Percentiles rank a stretch among this genome's conserved stretches.
phyloP scores from a whole-genome alignment of 768 basidiomycete genomes.

The Tremella fuciformis region DNA sequence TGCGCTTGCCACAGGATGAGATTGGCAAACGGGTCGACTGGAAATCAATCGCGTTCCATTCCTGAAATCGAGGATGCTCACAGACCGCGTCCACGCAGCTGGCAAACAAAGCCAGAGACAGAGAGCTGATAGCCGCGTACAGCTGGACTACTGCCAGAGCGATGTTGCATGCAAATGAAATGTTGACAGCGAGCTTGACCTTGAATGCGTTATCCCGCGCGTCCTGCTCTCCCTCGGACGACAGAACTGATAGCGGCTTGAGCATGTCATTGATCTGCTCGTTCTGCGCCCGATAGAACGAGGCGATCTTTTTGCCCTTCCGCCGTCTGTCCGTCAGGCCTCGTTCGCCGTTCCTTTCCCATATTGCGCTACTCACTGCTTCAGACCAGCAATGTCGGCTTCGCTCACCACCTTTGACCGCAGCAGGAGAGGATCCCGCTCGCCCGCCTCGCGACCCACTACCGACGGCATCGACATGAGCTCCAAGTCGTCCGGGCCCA shows the following conservation, averaged over 20 bases:
- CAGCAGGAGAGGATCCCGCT: conserved; percentile 46
- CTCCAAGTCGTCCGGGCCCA: conserved; percentile 25
- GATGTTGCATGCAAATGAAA: conserved; percentile 75
- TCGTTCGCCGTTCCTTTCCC: not conserved
- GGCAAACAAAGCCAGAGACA: conserved; percentile 80
- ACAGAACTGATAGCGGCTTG: conserved; percentile 86
- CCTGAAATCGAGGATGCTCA: conserved; percentile 13
- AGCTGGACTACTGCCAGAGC: conserved; percentile 59
- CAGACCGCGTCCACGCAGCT: conserved; percentile 74
- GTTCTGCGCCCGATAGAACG: conserved; percentile 50
- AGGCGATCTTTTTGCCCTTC: conserved; percentile 46
- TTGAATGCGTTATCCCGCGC: conserved; percentile 67
- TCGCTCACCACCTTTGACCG: conserved; percentile 42
- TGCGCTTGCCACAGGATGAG: conserved; percentile 65
- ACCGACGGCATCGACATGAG: conserved; percentile 36
- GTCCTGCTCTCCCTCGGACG: conserved; percentile 70
- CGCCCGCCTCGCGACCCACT: conserved; percentile 42
- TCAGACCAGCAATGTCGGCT: conserved; percentile 37
- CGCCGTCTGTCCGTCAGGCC: conserved; percentile 23
- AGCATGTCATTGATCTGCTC: conserved; percentile 75
- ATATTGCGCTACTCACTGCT: conserved; percentile 34
- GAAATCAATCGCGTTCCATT: not conserved
- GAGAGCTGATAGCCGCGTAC: conserved; percentile 82
- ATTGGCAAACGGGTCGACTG: conserved; percentile 54
- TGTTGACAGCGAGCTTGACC: conserved; percentile 85